A percentile compares a stretch with the other conserved stretches of the same genome.
These are phyloP conservation scores for Spathaspora passalidarum DNA, from an alignment of 805 yeast genomes.

Conservation along the genomic window DNA sequence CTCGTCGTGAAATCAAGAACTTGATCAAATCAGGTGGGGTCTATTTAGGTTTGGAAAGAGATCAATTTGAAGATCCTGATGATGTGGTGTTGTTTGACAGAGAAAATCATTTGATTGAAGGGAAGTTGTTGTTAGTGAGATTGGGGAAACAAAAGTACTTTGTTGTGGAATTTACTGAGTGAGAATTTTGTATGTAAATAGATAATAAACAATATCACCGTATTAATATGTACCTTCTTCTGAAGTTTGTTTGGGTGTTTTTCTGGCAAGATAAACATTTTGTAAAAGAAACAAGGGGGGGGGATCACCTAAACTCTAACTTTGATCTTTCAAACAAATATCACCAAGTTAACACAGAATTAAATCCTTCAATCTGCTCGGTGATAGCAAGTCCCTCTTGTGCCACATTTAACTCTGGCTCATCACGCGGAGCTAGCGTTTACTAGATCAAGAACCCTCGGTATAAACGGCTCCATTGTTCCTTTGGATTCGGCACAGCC, in stretches of 20 bases:
- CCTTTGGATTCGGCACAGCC: not conserved
- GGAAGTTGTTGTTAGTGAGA: slow-evolving; percentile 59
- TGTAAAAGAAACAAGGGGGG: too few species aligned
- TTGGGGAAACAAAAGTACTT: slow-evolving; percentile 71
- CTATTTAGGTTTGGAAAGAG: slow-evolving; percentile 60
- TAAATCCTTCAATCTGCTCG: too few species aligned
- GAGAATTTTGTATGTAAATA: not conserved
- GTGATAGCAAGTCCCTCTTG: too few species aligned
- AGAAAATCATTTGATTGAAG: slow-evolving; percentile 53
- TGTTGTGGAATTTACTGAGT: slow-evolving; percentile 42
- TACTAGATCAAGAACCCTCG: too few species aligned
- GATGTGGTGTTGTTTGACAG: slow-evolving; percentile 47
- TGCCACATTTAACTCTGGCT: not conserved
- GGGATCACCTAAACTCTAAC: too few species aligned
- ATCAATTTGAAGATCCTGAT: slow-evolving; percentile 47
- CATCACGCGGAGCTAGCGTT: too few species aligned
- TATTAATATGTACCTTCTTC: not conserved
- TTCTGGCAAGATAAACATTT: too few species aligned
- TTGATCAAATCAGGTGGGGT: slow-evolving; percentile 70
- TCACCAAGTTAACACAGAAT: too few species aligned
- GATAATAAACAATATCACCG: too few species aligned
- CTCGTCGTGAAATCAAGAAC: slow-evolving; percentile 58
- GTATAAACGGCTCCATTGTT: not conserved
- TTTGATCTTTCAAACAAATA: too few species aligned
- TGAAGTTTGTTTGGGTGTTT: not conserved